A percentile compares a stretch with the other conserved stretches of the same genome.
Conservation (phyloP, 371 early-diverging fungal species). For the Mortierella sp. region DNA sequence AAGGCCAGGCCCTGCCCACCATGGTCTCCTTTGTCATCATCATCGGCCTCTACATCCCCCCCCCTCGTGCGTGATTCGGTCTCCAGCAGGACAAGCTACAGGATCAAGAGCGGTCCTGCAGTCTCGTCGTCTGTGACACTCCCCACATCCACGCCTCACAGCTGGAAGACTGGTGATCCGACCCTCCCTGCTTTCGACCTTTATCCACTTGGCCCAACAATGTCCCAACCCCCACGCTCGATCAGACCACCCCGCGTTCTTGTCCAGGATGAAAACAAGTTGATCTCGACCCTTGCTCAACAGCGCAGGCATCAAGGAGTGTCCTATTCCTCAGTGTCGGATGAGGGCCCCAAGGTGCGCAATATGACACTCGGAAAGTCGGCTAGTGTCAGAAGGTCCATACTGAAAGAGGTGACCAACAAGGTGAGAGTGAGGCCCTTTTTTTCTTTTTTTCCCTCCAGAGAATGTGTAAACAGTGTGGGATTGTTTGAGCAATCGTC, state of each 20-base stretch:
- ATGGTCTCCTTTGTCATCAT: not conserved
- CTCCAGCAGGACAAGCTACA: too few relatives aligned
- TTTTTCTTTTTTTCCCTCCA: slow-evolving; percentile 2
- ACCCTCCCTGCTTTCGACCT: too few relatives aligned
- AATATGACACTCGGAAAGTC: not conserved
- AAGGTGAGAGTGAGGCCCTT: slow-evolving; percentile 1
- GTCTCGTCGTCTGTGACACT: too few relatives aligned
- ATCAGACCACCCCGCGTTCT: not conserved
- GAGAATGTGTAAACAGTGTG: too few relatives aligned
- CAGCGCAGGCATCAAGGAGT: slow-evolving; percentile 1
- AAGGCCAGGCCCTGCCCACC: not conserved
- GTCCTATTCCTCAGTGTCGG: too few relatives aligned
- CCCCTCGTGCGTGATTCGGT: too few relatives aligned
- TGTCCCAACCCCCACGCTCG: not conserved
- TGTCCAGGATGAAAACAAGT: slow-evolving; percentile 6
- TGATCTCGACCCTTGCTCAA: not conserved
- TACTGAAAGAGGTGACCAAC: slow-evolving; percentile 12
- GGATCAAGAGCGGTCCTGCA: too few relatives aligned
- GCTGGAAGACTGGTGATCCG: too few relatives aligned
- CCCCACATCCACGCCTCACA: too few relatives aligned
- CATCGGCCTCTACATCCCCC: too few relatives aligned
- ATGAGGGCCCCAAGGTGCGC: not conserved
- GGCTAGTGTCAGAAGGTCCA: not conserved
- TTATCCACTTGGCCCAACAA: too few relatives aligned
- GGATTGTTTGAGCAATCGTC: too few relatives aligned